Evolutionary conservation across 2,329 filamentous ascomycete species (phyloP), one percentile per base, ranked within the genome.

Genomic region (Plectosphaerella cucumerina): DNA sequence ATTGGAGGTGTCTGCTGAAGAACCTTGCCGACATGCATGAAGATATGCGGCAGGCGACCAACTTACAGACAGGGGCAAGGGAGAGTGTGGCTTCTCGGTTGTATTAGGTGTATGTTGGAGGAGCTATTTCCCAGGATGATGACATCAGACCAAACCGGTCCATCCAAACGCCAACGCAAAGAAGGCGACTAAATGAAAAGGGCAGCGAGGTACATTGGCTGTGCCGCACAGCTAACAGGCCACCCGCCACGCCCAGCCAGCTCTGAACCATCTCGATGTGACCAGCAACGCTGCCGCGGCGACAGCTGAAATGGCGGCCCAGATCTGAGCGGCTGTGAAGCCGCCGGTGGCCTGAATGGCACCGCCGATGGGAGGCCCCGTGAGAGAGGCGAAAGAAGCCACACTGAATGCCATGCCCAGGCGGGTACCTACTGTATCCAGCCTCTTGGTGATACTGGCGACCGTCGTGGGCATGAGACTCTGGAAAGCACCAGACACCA

Each of bases 351-450:
- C 47, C 17, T 52, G 53, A 18, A 69, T 44, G 0, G 57, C 67
- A 1, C 66, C 66, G 1, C 62, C 62, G 1, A 66, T 58, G 0
- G 67, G 66, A 0, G 66, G 58, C 0, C 67, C 67, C 2, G 69
- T 58, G 0, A 70, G 26, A 0, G 65, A 20, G 0, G 62, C 67
- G 0, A 69, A 39, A 0, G 64, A 66, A 50, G 66, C 60, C 2
- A 60, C 43, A 9, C 66, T 56, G 31, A 71, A 71, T 0, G 60
- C 63, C 70, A 73, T 74, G 0, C 72, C 72, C 37, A 74, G 66
- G 3, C 72, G 60, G 0, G 70, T 72, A 0, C 72, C 72, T 6
- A 73, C 62, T 1, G 58, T 70, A 34, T 71, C 65, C 2, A 72
- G 62, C 4, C 62, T 56, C 20, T 62, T 62, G 0, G 70, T 71